These are phyloP conservation scores for Cercophora newfieldiana DNA, from an alignment of 495 filamentous ascomycete genomes.

Conservation along the genomic window DNA sequence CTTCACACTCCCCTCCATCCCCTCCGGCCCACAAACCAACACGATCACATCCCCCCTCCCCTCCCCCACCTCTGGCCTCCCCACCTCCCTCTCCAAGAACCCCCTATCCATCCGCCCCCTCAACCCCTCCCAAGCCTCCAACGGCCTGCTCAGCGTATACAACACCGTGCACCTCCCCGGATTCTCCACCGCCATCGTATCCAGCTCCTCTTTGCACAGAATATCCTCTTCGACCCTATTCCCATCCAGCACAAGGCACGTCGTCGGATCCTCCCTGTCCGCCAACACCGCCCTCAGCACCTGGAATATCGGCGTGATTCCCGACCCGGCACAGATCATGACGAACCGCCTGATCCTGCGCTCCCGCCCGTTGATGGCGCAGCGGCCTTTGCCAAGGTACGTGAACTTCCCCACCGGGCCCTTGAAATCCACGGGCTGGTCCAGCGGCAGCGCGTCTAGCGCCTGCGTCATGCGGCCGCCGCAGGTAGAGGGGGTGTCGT, in stretches of 20 bases:
- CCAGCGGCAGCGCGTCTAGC: constrained; percentile 69
- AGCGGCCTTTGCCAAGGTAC: constrained; percentile 69
- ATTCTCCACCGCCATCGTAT: constrained; percentile 55
- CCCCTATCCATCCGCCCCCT: constrained; percentile 66
- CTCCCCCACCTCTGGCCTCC: constrained; percentile 36
- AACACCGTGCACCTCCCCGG: constrained; percentile 62
- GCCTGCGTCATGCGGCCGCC: constrained; percentile 88
- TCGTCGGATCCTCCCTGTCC: constrained; percentile 45
- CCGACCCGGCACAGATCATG: constrained; percentile 90
- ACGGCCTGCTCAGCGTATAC: constrained; percentile 69
- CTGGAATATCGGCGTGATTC: constrained; percentile 91
- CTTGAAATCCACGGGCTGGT: constrained; percentile 79
- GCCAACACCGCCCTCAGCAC: constrained; percentile 71
- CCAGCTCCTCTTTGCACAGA: constrained; percentile 74
- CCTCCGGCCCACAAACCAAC: constrained; percentile 79
- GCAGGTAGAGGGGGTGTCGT: constrained; percentile 47
- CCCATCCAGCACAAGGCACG: constrained; percentile 74
- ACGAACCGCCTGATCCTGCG: constrained; percentile 66
- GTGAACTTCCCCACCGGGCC: constrained; percentile 88
- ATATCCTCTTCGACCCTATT: constrained; percentile 85
- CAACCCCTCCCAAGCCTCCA: constrained; percentile 66
- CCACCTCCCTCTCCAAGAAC: constrained; percentile 63
- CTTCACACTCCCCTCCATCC: constrained; percentile 71
- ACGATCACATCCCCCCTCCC: constrained; percentile 57
- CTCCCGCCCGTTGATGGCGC: constrained; percentile 60